A percentile compares a stretch with the other conserved stretches of the same genome.
phyloP scores from a whole-genome alignment of 176 grass and related monocot species.

The Phragmites australis region DNA sequence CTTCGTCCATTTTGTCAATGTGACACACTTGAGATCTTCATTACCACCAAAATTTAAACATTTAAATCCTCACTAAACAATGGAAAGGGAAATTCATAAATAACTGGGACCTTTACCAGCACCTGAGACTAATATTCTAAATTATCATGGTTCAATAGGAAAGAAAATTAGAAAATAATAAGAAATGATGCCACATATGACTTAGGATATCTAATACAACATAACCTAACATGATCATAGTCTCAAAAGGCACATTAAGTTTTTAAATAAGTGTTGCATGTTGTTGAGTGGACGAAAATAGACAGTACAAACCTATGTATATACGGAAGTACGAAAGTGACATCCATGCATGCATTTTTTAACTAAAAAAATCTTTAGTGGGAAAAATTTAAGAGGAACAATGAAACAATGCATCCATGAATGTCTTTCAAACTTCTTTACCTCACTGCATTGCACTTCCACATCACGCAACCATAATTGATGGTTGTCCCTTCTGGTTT shows the following conservation, averaged over 20 bases:
- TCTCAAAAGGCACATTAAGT: background rate
- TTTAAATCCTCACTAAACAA: background rate
- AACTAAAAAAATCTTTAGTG: background rate
- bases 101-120: background rate
- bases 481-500: constrained; percentile 43
- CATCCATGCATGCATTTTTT: background rate
- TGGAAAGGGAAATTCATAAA: background rate
- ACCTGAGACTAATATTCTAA: constrained; percentile 8
- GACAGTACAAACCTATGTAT: constrained; percentile 1
- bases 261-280: background rate
- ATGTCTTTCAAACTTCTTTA: constrained; percentile 33
- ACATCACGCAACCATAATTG: constrained; percentile 71
- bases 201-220: constrained; percentile 2
- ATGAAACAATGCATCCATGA: constrained; percentile 21
- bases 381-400: background rate
- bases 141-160: background rate
- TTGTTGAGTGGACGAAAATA: background rate
- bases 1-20: background rate
- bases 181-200: background rate
- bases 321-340: background rate
- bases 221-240: background rate
- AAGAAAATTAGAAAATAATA: background rate
- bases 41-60: background rate
- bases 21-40: background rate
- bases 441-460: constrained; percentile 63